A percentile compares a stretch with the other conserved stretches of the same genome.
These are phyloP conservation scores for Cicer bijugum DNA, from an alignment of 306 rosid genomes.

Conservation along the genomic window DNA sequence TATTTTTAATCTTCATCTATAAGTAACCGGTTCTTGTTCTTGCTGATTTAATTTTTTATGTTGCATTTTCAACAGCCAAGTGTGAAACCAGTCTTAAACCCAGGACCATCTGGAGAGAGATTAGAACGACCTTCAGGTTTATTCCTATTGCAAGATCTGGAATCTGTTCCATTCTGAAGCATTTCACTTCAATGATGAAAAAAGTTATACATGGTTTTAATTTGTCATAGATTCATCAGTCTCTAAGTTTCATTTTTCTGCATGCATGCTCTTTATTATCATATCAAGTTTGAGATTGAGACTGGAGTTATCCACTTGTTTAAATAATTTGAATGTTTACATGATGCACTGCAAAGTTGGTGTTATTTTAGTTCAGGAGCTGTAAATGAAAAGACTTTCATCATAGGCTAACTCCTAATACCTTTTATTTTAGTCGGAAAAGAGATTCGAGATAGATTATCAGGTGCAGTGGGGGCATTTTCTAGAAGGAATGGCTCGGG, in stretches of 20 bases:
- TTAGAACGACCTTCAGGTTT: slow-evolving; percentile 82
- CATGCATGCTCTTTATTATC: slow-evolving; percentile 21
- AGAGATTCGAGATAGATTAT: slow-evolving; percentile 71
- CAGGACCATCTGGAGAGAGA: slow-evolving; percentile 73
- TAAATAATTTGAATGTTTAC: neutral
- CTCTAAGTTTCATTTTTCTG: slow-evolving; percentile 5
- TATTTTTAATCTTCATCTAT: slow-evolving; percentile 37
- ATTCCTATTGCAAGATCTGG: slow-evolving; percentile 40
- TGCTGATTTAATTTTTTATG: slow-evolving; percentile 12
- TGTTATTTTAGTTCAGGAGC: slow-evolving; percentile 7
- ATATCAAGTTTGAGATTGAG: slow-evolving; percentile 11
- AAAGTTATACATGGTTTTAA: slow-evolving; percentile 15
- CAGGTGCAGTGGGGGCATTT: slow-evolving; percentile 89
- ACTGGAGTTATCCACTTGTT: slow-evolving; percentile 9
- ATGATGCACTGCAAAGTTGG: neutral
- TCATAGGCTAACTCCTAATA: slow-evolving; percentile 15
- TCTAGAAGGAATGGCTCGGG: slow-evolving; percentile 76
- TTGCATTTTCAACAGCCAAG: slow-evolving; percentile 60
- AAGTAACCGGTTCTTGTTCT: slow-evolving; percentile 41
- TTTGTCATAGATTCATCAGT: slow-evolving; percentile 16
- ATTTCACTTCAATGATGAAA: slow-evolving; percentile 28
- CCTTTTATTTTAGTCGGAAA: slow-evolving; percentile 60
- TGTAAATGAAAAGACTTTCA: slow-evolving; percentile 19
- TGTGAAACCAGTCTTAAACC: slow-evolving; percentile 72
- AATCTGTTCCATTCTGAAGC: slow-evolving; percentile 33